These are phyloP conservation scores for Candida labiduridarum DNA, from an alignment of 1,139 yeast genomes.

Conservation along the genomic window DNA sequence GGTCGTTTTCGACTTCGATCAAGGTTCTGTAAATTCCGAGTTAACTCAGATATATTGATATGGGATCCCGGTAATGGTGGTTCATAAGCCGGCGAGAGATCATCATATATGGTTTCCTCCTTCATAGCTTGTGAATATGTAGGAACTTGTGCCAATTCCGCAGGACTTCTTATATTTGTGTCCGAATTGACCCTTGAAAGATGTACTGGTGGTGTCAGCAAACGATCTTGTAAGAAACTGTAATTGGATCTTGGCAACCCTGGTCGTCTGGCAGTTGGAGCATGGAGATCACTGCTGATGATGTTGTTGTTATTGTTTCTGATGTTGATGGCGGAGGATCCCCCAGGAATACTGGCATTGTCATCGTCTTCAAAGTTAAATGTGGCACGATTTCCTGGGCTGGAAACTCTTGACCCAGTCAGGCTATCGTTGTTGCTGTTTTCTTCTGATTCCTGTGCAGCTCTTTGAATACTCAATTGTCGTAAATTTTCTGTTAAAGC, in stretches of 20 bases:
- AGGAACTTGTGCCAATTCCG: slow-evolving; percentile 67
- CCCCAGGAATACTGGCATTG: slow-evolving; percentile 12
- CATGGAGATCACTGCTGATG: slow-evolving; percentile 9
- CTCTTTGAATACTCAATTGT: slow-evolving; percentile 54
- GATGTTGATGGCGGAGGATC: neutral
- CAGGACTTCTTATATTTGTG: slow-evolving; percentile 14
- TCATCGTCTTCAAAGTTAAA: slow-evolving; percentile 48
- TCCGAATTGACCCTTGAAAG: slow-evolving; percentile 62
- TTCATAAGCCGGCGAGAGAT: slow-evolving; percentile 58
- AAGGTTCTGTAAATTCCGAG: slow-evolving; percentile 14
- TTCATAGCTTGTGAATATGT: slow-evolving; percentile 78
- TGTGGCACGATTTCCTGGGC: slow-evolving; percentile 34
- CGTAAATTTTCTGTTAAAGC: slow-evolving; percentile 57
- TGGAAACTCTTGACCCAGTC: slow-evolving; percentile 5
- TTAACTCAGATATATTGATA: slow-evolving; percentile 33
- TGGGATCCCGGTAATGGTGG: slow-evolving; percentile 54
- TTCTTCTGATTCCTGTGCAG: slow-evolving; percentile 29
- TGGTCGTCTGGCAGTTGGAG: slow-evolving; percentile 7
- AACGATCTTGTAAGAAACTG: slow-evolving; percentile 14
- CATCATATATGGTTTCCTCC: slow-evolving; percentile 42
- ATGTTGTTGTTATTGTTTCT: slow-evolving; percentile 10
- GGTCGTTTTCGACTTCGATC: slow-evolving; percentile 11
- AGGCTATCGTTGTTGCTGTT: slow-evolving; percentile 2
- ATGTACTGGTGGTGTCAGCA: slow-evolving; percentile 54
- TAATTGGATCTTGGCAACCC: slow-evolving; percentile 15